Base-by-base conservation (phyloP, 352 stramenopile species). In the Globisporangium parvum region DNA sequence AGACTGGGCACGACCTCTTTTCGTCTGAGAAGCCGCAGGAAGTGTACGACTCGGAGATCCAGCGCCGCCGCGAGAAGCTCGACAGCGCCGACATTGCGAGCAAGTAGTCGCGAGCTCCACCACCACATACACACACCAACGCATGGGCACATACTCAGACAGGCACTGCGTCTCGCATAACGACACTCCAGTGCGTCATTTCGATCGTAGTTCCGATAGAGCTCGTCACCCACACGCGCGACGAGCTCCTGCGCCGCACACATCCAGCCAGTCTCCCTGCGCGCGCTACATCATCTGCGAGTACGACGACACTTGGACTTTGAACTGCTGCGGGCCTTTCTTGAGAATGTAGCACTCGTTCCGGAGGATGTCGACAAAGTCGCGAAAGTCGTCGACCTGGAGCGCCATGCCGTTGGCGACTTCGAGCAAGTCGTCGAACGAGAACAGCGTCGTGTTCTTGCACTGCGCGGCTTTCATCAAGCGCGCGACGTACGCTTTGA, bases 311-410 rank as follows among this genome's bases (percentile, higher is more conserved):
- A 85, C 62, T 56, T 88, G 84, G 28, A 94, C 69, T 60, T 93
- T 83, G 57, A 86, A 95, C 40, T 89, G 68, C 18, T 83, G 72
- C 1, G 77, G 75, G 10, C 85, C 85, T 66, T 91, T 89, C 69
- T 93, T 94, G 24, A 95, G 59, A 9, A 95, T 56, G 50, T 91
- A 93, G 39, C 77, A 88, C 52, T 95, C 80, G 59, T 95, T 85
- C 57, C 85, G 86, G n/a, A 96, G 61, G 26, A 90, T 78, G 54
- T 95, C 83, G 39, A 95, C 65, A 60, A 95, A 91, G 55, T 93
- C 85, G 8, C 70, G 59, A 62, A 95, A 92, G 61, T 92, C 77
- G 51, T 86, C 83, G 9, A 93, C 78, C 42, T 90, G 66, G 17
- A 90, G 74, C 46, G 60, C 75, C 66, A 94, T 88, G 45, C 67